These are phyloP conservation scores for Blastocystis sp. DNA, from an alignment of 352 stramenopile genomes.

Conservation along the genomic window DNA sequence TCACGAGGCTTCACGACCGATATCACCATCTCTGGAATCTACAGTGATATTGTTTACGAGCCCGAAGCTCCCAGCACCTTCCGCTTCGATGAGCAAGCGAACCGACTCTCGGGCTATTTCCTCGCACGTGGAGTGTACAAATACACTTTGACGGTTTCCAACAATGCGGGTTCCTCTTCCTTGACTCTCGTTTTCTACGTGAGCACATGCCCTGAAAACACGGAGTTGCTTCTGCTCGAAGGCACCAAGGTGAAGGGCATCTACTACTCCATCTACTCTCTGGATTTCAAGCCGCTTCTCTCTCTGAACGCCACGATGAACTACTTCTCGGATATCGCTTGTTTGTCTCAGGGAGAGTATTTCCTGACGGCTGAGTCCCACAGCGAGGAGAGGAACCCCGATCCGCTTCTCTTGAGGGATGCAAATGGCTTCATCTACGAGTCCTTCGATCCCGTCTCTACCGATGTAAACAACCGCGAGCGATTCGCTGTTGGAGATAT, in stretches of 20 bases:
- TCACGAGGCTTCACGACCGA: neutral
- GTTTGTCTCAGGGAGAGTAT: neutral
- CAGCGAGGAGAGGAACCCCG: neutral
- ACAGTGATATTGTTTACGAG: neutral
- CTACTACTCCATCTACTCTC: neutral
- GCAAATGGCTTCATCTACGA: neutral
- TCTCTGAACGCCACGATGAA: neutral
- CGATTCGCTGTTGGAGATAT: neutral
- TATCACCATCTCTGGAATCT: neutral
- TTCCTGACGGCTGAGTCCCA: neutral
- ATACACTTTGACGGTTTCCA: neutral
- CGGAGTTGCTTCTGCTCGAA: neutral
- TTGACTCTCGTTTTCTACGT: neutral
- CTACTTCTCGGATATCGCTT: neutral
- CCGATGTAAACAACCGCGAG: neutral
- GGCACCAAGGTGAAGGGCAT: neutral
- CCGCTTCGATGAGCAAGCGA: neutral
- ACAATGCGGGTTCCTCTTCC: neutral
- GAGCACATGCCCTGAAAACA: neutral
- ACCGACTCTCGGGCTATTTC: neutral
- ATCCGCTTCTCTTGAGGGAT: neutral
- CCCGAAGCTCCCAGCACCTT: neutral
- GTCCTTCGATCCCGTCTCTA: neutral
- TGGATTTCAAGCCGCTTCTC: neutral
- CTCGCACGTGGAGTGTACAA: neutral